phyloP scores from a whole-genome alignment of 2,329 filamentous ascomycete species.

The Parasarocladium wereldwijsianum region DNA sequence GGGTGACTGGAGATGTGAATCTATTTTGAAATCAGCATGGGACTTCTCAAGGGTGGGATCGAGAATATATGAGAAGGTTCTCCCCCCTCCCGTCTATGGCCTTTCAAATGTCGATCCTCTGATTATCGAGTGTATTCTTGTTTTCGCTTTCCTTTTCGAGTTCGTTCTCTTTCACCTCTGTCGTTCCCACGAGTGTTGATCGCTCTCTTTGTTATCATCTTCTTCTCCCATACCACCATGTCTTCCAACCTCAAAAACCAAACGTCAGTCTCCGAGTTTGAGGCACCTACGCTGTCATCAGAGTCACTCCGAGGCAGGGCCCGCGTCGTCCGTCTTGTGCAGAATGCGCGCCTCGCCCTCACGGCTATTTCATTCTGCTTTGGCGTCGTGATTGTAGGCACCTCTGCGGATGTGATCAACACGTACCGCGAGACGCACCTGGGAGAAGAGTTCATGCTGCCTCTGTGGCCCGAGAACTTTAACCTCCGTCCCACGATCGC shows the following conservation, averaged over 20 bases:
- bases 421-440: constrained; percentile 41
- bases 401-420: constrained; percentile 36
- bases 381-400: constrained; percentile 36
- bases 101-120: too few relatives aligned
- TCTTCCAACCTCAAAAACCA: constrained; percentile 21
- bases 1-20: too few relatives aligned
- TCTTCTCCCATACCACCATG: constrained; percentile 11
- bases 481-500: constrained; percentile 41
- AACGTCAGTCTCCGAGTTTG: constrained; percentile 30
- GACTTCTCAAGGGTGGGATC: too few relatives aligned
- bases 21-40: too few relatives aligned
- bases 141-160: constrained; percentile 5
- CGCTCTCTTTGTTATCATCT: constrained; percentile 1
- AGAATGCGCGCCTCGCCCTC: constrained; percentile 30
- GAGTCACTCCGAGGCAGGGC: constrained; percentile 18
- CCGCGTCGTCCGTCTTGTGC: constrained; percentile 23
- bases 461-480: constrained; percentile 41
- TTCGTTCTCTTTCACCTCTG: constrained; percentile 4
- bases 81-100: too few relatives aligned
- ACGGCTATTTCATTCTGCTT: constrained; percentile 34
- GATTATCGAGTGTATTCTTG: too few relatives aligned
- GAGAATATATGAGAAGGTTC: too few relatives aligned
- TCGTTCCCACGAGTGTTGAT: constrained; percentile 5
- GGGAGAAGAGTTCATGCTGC: constrained; percentile 29
- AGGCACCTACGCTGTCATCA: constrained; percentile 19